Conservation (phyloP, 148 eudicot species). For the Vaccinium macrocarpon region DNA sequence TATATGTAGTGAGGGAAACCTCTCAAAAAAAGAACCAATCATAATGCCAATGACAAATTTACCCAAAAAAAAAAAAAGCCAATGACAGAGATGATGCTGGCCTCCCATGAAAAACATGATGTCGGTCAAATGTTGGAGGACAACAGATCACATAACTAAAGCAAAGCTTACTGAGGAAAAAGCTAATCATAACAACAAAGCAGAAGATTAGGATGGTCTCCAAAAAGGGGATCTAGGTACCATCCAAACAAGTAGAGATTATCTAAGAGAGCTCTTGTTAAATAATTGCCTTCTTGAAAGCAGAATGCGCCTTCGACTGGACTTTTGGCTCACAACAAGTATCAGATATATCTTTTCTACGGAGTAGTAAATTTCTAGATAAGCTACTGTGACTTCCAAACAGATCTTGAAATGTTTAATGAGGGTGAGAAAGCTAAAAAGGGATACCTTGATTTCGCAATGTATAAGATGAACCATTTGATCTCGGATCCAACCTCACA, state of each 20-base stretch:
- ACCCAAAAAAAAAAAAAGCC: neutral
- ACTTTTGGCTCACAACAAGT: neutral
- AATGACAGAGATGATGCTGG: neutral
- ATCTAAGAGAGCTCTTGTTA: neutral
- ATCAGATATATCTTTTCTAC: neutral
- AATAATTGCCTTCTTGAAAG: neutral
- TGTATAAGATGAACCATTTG: constrained; percentile 45
- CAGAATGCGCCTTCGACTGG: neutral
- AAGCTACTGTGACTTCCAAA: neutral
- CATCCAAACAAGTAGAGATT: neutral
- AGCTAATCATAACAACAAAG: neutral
- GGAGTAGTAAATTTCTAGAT: neutral
- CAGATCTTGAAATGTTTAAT: neutral
- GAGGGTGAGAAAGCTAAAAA: constrained; percentile 6
- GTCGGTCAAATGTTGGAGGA: neutral
- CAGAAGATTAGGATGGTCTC: constrained; percentile 2
- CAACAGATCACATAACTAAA: neutral
- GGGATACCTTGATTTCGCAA: constrained; percentile 61
- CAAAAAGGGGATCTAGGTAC: neutral
- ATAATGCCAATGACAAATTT: neutral
- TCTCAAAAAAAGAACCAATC: neutral
- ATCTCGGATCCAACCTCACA: constrained; percentile 51
- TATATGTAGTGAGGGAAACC: neutral
- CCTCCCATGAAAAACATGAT: neutral
- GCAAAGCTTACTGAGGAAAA: neutral